Evolutionary conservation across 768 basidiomycete genomes (phyloP), one percentile per base, ranked within the genome.

Genomic region (Kwoniella botswanensis): DNA sequence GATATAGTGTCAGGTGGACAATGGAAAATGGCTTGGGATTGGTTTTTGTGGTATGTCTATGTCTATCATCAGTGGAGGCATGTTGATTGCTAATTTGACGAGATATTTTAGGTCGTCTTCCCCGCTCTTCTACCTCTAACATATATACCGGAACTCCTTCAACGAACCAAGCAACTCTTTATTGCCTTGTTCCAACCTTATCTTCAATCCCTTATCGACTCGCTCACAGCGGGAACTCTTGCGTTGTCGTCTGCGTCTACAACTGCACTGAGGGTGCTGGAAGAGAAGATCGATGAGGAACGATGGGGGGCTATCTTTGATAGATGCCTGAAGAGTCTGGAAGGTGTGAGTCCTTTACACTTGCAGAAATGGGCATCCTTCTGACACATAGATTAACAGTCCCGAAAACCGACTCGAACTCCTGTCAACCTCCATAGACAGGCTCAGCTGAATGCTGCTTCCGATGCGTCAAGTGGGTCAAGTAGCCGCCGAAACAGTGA

Each of bases 11-110:
- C 63, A 91, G 91, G 83, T 98, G 96, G 94, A 90, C 93, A 0
- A 93, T 94, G 78, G 90, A 92, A 41, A 99, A 99, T 82, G 94
- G 95, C 72, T 87, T 98, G 56, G 96, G 96, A 72, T 88, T 99
- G 76, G 95, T 98, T 66, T 98, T 99, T 79, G 96, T 97, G 81
- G 94, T 95, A 78, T 75, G 92, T 86, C 70, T 43, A 42, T 17
- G 18, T 53, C 6, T 35, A 35, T 26, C 52, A 17, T 35, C 35
- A 46, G 44, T 7, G 44, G 17, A 46, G 26, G 26, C 26, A 2
- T 26, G 26, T 26, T 26, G 35, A 35, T 35, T 35, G 57, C 68
- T 11, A 18, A 50, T 60, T 11, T 22, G 22, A 21, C 53, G 17
- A n/a, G 24, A 12, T 21, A 15, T 41, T 52, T 4, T 77, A 96